These are phyloP conservation scores for Calonectria multiphialidica DNA, from an alignment of 2,329 filamentous ascomycete genomes.

Conservation along the genomic window DNA sequence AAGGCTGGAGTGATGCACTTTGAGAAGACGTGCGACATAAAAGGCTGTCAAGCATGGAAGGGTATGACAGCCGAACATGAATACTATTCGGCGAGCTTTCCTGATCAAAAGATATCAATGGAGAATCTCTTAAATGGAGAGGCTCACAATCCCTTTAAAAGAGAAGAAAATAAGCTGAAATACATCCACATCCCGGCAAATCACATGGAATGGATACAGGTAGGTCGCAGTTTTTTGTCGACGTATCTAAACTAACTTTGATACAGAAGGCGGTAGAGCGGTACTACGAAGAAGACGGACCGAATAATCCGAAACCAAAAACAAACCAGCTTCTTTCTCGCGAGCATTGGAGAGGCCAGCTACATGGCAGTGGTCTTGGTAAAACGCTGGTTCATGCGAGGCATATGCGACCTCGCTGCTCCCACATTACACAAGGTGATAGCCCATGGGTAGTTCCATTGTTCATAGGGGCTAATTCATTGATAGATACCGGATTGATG, in stretches of 20 bases:
- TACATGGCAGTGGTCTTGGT: not conserved
- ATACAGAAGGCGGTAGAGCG: not conserved
- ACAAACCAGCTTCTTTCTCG: not conserved
- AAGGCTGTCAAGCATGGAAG: not conserved
- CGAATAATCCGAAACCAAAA: not conserved
- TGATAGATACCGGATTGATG: not conserved
- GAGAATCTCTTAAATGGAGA: not conserved
- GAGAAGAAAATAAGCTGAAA: not conserved
- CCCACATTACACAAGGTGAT: not conserved
- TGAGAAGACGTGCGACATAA: not conserved
- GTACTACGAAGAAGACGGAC: not conserved
- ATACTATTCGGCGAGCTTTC: not conserved
- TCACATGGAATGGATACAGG: conserved; percentile 1
- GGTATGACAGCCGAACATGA: not conserved
- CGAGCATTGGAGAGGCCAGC: not conserved
- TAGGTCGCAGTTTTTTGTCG: not conserved
- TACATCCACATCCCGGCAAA: conserved; percentile 1
- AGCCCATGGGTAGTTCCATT: too few relatives aligned
- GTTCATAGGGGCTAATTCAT: not conserved
- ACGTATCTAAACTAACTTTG: not conserved
- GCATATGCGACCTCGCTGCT: not conserved
- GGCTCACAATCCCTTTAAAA: not conserved
- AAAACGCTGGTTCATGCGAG: not conserved
- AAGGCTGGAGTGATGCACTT: conserved; percentile 6
- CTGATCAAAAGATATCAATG: not conserved